Evolutionary conservation across 2,329 filamentous ascomycete genomes (phyloP), one percentile per base, ranked within the genome.

Genomic region (Arachnomyces sp.): DNA sequence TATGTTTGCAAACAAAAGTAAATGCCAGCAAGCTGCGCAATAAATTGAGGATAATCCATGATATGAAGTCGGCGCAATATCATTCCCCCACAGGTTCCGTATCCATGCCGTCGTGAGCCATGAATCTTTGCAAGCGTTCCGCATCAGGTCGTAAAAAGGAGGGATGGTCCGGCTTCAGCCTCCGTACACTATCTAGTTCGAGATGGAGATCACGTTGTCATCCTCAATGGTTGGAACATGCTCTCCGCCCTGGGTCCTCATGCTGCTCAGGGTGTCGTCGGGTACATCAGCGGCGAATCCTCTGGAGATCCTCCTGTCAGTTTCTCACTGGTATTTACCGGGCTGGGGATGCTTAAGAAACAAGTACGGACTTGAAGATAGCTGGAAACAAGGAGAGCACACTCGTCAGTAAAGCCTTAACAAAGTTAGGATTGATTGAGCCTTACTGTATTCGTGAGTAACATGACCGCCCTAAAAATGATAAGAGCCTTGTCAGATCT

Each of bases 361-460:
- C 42, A 46, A 13, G 12, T 4, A 43, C 53, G 40, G 65, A 71
- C 67, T 66, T 67, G 49, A 68, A 60, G 13, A 67, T 45, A 38
- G 56, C 64, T 69, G 42, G 28, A 44, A 21, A 36, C 16, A 36
- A 12, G 8, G 31, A 33, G 15, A 37, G 31, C 34, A 21, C 13
- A n/a, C n/a, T 16, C 21, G 31, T 44, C 31, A 48, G 36, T 31
- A 34, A 16, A 38, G 28, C 28, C n/a, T 40, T 16, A 11, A 39
- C 50, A 38, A 55, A 49, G 21, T 32, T 39, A 16, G 12, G 34
- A 44, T 48, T 31, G 21, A 39, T 47, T 42, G 31, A 39, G 35
- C 64, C 80, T 59, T 73, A 87, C 82, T 78, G 62, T 86, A 92
- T 55, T 82, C 76, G 66, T 93, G 86, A 15, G 84, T 92, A 52